phyloP scores from a whole-genome alignment of 805 yeast genomes.

The Metschnikowia cubensis region DNA sequence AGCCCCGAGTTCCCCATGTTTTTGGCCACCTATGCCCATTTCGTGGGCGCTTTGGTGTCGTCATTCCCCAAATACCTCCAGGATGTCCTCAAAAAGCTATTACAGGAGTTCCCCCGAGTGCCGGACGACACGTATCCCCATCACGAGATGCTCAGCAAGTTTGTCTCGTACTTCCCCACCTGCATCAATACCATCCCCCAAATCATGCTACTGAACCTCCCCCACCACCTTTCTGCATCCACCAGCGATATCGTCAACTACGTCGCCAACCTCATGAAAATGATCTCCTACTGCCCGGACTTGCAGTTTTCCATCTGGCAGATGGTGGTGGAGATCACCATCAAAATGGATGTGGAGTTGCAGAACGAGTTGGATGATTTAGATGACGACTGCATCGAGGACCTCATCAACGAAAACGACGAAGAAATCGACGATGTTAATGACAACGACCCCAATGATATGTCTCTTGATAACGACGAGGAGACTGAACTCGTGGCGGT shows the following conservation, averaged over 20 bases:
- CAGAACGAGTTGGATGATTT: slow-evolving; percentile 84
- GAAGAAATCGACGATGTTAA: slow-evolving; percentile 38
- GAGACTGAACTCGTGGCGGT: slow-evolving; percentile 28
- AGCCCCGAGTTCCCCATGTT: slow-evolving; percentile 26
- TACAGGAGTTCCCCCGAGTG: slow-evolving; percentile 50
- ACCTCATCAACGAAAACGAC: slow-evolving; percentile 41
- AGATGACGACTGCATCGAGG: slow-evolving; percentile 64
- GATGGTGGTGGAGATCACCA: slow-evolving; percentile 69
- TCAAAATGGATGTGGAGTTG: slow-evolving; percentile 86
- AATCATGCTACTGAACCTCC: slow-evolving; percentile 59
- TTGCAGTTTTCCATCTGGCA: slow-evolving; percentile 75
- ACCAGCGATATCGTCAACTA: slow-evolving; percentile 56
- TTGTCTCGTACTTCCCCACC: slow-evolving; percentile 77
- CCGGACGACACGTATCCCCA: slow-evolving; percentile 24
- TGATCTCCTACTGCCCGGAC: slow-evolving; percentile 71
- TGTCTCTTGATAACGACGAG: slow-evolving; percentile 13
- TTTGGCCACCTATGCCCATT: slow-evolving; percentile 58
- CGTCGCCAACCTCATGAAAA: slow-evolving; percentile 55
- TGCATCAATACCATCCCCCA: slow-evolving; percentile 62
- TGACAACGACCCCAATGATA: slow-evolving; percentile 18
- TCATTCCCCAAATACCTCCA: slow-evolving; percentile 88
- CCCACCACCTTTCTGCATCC: slow-evolving; percentile 66
- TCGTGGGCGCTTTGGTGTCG: slow-evolving; percentile 73
- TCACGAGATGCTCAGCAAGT: slow-evolving; percentile 62
- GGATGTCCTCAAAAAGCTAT: slow-evolving; percentile 70